Evolutionary conservation across 257 asterid genomes (phyloP), one percentile per base, ranked within the genome.

Genomic region (Craterostigma plantagineum): DNA sequence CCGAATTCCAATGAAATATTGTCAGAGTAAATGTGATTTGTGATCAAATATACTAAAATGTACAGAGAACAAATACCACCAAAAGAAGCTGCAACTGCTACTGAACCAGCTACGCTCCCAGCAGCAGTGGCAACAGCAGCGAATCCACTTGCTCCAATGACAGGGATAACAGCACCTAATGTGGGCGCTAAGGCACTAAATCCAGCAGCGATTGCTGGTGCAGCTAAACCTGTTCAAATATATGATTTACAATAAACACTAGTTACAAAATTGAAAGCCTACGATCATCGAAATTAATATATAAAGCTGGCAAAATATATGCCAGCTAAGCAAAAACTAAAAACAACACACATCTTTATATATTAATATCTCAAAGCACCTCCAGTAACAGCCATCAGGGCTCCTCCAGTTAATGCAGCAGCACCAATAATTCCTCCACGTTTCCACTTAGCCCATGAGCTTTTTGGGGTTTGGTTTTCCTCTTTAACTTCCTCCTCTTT

Each of bases 191-290:
- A 55, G 14, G 98, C 95, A 65, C 91, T 49, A 15, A 90, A 76
- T 12, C 98, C 90, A 11, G 98, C 91, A 57, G 98, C 95, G 53
- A 90, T 77, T 57, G 99, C 99, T 38, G 99, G 99, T 47, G 95
- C 95, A 58, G 99, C 99, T 65, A 90, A 76, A 61, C 98, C 77
- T 70, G 63, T 46, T 49, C 14, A 30, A n/a, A n/a, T n/a, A n/a
- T n/a, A n/a, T n/a, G n/a, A n/a, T n/a, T n/a, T n/a, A 16, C 7
- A 43, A 43, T 8, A 14, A 18, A 15, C 30, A 43, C 23, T 16
- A 16, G 9, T 10, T 4, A 10, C 48, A 16, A 16, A 14, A 43
- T 8, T 41, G 11, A 12, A 2, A 12, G 34, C 33, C 30, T 23
- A 6, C 6, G 30, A 23, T 23, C 30, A 23, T 23, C 2, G 6